Evolutionary conservation across 495 filamentous ascomycete genomes (phyloP).

Genomic region (Talaromyces proteolyticus): DNA sequence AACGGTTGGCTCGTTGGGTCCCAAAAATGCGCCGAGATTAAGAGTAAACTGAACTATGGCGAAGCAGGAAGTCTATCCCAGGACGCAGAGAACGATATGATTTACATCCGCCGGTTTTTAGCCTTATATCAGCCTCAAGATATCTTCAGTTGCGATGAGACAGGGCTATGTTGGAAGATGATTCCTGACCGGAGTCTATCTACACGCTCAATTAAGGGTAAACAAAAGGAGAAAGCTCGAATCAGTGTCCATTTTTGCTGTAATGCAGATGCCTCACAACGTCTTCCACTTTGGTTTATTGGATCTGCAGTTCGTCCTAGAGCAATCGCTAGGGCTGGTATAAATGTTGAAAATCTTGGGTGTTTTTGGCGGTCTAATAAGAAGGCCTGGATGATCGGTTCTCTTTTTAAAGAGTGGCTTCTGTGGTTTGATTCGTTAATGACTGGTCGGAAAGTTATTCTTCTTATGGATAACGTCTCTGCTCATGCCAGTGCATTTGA

Average conservation of each 20-base stretch:
- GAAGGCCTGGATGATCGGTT: constrained; percentile 22
- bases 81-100: neutral
- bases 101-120: constrained; percentile 6
- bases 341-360: constrained; percentile 14
- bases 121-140: constrained; percentile 13
- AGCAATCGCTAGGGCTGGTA: constrained; percentile 8
- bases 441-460: constrained; percentile 16
- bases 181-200: constrained; percentile 14
- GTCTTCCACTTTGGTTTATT: constrained; percentile 18
- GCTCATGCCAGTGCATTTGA: constrained; percentile 16
- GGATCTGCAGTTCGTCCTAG: constrained; percentile 16
- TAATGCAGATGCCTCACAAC: constrained; percentile 15
- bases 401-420: constrained; percentile 21
- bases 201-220: constrained; percentile 4
- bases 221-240: constrained; percentile 15
- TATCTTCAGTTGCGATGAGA: constrained; percentile 26
- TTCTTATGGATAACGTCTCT: constrained; percentile 25
- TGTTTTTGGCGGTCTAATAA: constrained; percentile 16
- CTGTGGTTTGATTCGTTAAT: constrained; percentile 18
- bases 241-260: constrained; percentile 15
- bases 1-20: constrained; percentile 15
- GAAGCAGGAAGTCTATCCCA: neutral
- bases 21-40: constrained; percentile 12
- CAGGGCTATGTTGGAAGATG: constrained; percentile 20
- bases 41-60: neutral